Evolutionary conservation across 371 early-diverging fungal genomes (phyloP).

Genomic region (Antonospora locustae): DNA sequence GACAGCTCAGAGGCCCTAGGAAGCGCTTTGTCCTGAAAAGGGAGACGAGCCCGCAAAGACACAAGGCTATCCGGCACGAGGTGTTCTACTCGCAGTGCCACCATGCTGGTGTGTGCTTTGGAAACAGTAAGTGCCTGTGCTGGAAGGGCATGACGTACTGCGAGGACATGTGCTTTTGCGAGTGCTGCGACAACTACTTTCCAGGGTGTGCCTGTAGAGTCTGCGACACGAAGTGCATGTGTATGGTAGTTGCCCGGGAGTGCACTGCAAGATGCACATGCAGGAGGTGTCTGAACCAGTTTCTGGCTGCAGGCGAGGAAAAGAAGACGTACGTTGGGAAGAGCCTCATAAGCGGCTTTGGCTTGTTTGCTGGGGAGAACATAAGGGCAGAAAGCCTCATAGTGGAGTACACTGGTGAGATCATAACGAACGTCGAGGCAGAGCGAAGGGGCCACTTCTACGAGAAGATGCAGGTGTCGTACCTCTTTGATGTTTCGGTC

Average conservation of each 20-base stretch:
- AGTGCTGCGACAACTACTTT: conserved; percentile 22
- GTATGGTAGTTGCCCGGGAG: conserved; percentile 18
- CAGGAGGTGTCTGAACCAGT: conserved; percentile 12
- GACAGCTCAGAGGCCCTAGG: too few relatives aligned
- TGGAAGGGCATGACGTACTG: conserved; percentile 21
- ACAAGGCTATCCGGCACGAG: not conserved
- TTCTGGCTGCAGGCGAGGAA: not conserved
- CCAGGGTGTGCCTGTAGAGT: conserved; percentile 6
- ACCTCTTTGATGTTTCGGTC: conserved; percentile 42
- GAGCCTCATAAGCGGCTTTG: conserved; percentile 59
- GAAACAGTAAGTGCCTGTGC: conserved; percentile 31
- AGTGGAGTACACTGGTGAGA: conserved; percentile 71
- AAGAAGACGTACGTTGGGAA: conserved; percentile 8
- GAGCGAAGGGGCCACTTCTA: conserved; percentile 46
- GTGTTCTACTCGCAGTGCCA: conserved; percentile 25
- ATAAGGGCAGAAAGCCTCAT: conserved; percentile 60
- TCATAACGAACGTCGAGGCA: conserved; percentile 58
- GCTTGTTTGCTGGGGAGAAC: conserved; percentile 59
- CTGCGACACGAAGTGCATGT: conserved; percentile 19
- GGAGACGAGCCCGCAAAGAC: too few relatives aligned
- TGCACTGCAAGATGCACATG: conserved; percentile 25
- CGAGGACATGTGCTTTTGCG: conserved; percentile 36
- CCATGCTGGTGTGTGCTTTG: conserved; percentile 27
- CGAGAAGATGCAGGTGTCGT: conserved; percentile 37
- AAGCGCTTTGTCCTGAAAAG: too few relatives aligned